Base-by-base conservation (phyloP, 2,329 filamentous ascomycete species). In the Colletotrichum zoysiae region DNA sequence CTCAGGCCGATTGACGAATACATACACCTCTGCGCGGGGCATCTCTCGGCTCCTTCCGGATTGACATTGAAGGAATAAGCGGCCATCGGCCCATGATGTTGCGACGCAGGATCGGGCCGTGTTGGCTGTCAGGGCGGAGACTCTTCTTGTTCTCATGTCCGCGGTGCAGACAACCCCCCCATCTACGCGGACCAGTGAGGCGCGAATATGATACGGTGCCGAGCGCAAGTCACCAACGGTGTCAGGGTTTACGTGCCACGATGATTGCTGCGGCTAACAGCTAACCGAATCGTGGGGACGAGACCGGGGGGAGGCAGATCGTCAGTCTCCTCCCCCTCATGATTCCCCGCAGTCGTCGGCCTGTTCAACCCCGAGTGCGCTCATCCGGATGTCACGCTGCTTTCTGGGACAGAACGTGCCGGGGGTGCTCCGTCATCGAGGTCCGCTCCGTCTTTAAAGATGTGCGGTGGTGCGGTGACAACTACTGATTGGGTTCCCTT, bases 291-390 rank as follows among this genome's bases (percentile, higher is more conserved):
- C 69, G 69, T 59, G 65, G 65, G 69, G 48, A 44, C 33, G 40
- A n/a, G 69, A 58, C 57, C 40, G 65, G 59, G 60, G 40, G 38
- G 38, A 40, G 42, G 26, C 26, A 26, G 26, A 26, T 26, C 26
- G 26, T 26, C 26, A 26, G 26, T 26, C 26, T 26, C 3, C 26
- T 48, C 68, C 65, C 65, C 69, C 65, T 71, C 65, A 71, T 42
- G 65, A 64, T 71, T 69, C 69, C 69, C 69, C 69, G 69, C 69
- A 71, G 26, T 60, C 38, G 69, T 71, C 69, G 69, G 69, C 50
- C 53, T 66, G 58, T 59, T 71, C 69, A 71, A 71, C 65, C 63
- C 69, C 69, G 69, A 71, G 65, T 46, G 42, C 65, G 38, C 69
- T 42, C 26, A 59, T 65, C 69, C 69, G 69, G 65, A 71, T 69